These are phyloP conservation scores for Candida xiaguanensis DNA, from an alignment of 805 yeast genomes.

Conservation along the genomic window DNA sequence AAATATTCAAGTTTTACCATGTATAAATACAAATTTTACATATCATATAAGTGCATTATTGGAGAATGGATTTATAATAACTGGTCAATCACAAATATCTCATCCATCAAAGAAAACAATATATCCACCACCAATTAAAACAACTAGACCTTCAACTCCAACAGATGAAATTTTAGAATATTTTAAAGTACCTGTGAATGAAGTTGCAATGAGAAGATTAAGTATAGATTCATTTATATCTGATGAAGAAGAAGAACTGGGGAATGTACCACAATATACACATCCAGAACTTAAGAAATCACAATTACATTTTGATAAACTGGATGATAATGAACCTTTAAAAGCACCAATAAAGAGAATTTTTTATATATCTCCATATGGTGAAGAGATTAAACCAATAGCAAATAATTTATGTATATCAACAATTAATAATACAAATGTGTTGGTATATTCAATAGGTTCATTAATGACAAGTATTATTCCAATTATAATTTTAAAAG, in stretches of 20 bases:
- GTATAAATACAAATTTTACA: conserved; percentile 78
- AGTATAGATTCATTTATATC: conserved; percentile 1
- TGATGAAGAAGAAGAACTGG: conserved; percentile 44
- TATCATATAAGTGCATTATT: conserved; percentile 81
- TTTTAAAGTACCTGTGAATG: conserved; percentile 9
- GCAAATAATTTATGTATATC: conserved; percentile 62
- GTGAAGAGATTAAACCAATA: conserved; percentile 76
- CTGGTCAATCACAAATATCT: conserved; percentile 91
- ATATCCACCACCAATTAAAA: conserved; percentile 25
- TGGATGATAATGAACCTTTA: conserved; percentile 53
- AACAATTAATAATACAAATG: conserved; percentile 47
- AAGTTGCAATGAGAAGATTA: conserved; percentile 7
- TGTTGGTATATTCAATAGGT: conserved; percentile 77
- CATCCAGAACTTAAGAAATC: conserved; percentile 76
- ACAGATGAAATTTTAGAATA: conserved; percentile 5
- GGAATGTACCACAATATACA: conserved; percentile 64
- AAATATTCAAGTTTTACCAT: conserved; percentile 62
- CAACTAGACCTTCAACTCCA: conserved; percentile 23
- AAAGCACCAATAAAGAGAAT: conserved; percentile 70
- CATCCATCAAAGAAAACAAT: conserved; percentile 56
- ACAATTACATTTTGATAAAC: conserved; percentile 69
- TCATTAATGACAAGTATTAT: conserved; percentile 83
- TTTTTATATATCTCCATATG: conserved; percentile 81
- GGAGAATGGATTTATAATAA: conserved; percentile 64
- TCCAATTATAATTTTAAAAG: conserved; percentile 72